A percentile compares a stretch with the other conserved stretches of the same genome.
Evolutionary conservation across 1,284 basidiomycete genomes (phyloP).

Genomic region (Xerocomus amazonicus): DNA sequence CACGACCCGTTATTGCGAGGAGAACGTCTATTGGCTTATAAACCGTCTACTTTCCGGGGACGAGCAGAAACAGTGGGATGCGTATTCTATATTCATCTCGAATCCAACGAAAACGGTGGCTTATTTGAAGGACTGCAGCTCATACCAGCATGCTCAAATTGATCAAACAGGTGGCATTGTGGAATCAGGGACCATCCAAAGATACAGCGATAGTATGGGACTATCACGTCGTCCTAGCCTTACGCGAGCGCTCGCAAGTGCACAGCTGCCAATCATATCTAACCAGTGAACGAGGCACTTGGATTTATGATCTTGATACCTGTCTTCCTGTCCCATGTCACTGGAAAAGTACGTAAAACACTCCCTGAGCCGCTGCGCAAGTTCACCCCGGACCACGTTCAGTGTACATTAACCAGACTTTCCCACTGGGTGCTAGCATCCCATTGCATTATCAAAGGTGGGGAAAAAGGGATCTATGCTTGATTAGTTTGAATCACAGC

Average conservation of each 20-base stretch:
- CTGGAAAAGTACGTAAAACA: slow-evolving; percentile 41
- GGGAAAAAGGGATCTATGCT: not conserved
- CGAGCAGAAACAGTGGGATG: slow-evolving; percentile 40
- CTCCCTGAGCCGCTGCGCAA: slow-evolving; percentile 4
- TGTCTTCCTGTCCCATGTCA: slow-evolving; percentile 46
- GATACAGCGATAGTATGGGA: slow-evolving; percentile 61
- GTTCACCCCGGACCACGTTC: slow-evolving; percentile 17
- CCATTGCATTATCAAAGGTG: slow-evolving; percentile 48
- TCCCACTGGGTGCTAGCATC: slow-evolving; percentile 39
- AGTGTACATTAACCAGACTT: slow-evolving; percentile 58
- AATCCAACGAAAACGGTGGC: slow-evolving; percentile 56
- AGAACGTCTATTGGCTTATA: slow-evolving; percentile 65
- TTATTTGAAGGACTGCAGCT: slow-evolving; percentile 2
- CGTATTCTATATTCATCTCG: slow-evolving; percentile 62
- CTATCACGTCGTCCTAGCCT: slow-evolving; percentile 66
- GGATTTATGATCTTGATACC: slow-evolving; percentile 69
- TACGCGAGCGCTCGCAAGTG: slow-evolving; percentile 34
- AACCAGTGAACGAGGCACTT: slow-evolving; percentile 26
- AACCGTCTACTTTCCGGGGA: slow-evolving; percentile 39
- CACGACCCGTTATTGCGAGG: slow-evolving; percentile 55
- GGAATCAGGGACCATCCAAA: slow-evolving; percentile 48
- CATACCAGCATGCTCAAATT: slow-evolving; percentile 6
- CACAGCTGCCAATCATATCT: slow-evolving; percentile 5
- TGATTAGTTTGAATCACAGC: not conserved
- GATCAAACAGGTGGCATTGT: slow-evolving; percentile 54